phyloP scores from a whole-genome alignment of 352 stramenopile species.

The Phytophthora uliginosa region DNA sequence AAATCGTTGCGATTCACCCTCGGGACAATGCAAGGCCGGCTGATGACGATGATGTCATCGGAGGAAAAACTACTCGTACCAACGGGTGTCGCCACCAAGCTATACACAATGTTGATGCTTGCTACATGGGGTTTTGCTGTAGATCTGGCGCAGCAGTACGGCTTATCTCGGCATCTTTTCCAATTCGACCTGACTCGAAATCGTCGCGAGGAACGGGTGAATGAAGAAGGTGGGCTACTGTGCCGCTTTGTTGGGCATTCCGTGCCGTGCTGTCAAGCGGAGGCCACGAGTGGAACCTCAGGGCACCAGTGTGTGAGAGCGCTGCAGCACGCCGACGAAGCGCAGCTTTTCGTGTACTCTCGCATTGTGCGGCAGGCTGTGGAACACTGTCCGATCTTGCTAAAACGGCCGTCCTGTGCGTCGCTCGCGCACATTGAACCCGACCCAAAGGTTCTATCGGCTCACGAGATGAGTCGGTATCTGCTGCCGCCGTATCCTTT shows the following conservation, averaged over 20 bases:
- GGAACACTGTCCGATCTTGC: conserved; percentile 35
- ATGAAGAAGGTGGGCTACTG: conserved; percentile 40
- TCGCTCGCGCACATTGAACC: conserved; percentile 35
- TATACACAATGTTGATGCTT: conserved; percentile 48
- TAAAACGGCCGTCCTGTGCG: conserved; percentile 32
- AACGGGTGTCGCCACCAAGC: conserved; percentile 31
- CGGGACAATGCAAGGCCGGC: conserved; percentile 55
- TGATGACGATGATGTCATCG: conserved; percentile 53
- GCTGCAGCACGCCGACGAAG: conserved; percentile 38
- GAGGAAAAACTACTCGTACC: conserved; percentile 44
- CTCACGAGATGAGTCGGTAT: conserved; percentile 39
- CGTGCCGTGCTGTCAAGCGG: conserved; percentile 49
- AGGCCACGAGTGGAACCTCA: conserved; percentile 9
- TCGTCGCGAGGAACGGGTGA: conserved; percentile 39
- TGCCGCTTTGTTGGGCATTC: conserved; percentile 49
- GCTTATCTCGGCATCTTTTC: conserved; percentile 51
- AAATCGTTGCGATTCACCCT: conserved; percentile 45
- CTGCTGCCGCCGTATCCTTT: conserved; percentile 49
- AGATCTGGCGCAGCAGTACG: conserved; percentile 43
- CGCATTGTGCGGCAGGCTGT: conserved; percentile 42
- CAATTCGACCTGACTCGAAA: conserved; percentile 51
- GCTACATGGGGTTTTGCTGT: conserved; percentile 37
- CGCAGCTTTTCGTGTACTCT: conserved; percentile 51
- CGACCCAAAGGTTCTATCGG: conserved; percentile 16
- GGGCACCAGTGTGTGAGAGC: conserved; percentile 31